Evolutionary conservation across 352 stramenopile genomes (phyloP).

Genomic region (Phytophthora tubulina): DNA sequence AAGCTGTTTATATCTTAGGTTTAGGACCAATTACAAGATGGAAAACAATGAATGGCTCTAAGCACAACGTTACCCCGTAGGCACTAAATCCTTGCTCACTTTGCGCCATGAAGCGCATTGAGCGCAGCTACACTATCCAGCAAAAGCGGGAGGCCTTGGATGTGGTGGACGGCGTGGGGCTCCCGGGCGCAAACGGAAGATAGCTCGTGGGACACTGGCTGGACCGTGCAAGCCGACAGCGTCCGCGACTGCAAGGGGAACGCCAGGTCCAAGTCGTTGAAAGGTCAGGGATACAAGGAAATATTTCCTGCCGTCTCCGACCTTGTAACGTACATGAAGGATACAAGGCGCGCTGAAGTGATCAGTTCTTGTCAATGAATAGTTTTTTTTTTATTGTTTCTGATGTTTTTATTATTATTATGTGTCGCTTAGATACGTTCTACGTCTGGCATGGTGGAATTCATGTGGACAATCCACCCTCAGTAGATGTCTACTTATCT

Average conservation of each 20-base stretch:
- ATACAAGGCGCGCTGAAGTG: background rate
- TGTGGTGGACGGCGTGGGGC: too few species aligned
- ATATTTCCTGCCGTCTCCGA: slow-evolving; percentile 2
- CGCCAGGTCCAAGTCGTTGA: background rate
- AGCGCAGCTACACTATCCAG: too few species aligned
- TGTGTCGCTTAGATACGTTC: background rate
- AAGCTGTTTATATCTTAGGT: too few species aligned
- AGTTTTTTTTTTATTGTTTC: too few species aligned
- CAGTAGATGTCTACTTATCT: background rate
- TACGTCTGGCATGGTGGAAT: background rate
- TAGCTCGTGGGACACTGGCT: background rate
- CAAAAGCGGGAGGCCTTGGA: too few species aligned
- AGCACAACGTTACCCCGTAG: too few species aligned
- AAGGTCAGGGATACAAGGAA: slow-evolving; percentile 8
- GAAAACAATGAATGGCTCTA: too few species aligned
- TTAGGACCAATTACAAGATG: too few species aligned
- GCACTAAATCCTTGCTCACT: too few species aligned
- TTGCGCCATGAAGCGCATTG: too few species aligned
- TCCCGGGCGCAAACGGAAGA: background rate
- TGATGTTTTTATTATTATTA: too few species aligned
- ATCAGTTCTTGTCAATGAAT: background rate
- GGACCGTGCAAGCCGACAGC: background rate
- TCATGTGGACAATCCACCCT: background rate
- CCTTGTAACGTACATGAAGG: slow-evolving; percentile 9
- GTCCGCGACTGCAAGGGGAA: background rate